Base-by-base conservation (phyloP, 805 yeast genomes). In the Torulaspora quercuum region DNA sequence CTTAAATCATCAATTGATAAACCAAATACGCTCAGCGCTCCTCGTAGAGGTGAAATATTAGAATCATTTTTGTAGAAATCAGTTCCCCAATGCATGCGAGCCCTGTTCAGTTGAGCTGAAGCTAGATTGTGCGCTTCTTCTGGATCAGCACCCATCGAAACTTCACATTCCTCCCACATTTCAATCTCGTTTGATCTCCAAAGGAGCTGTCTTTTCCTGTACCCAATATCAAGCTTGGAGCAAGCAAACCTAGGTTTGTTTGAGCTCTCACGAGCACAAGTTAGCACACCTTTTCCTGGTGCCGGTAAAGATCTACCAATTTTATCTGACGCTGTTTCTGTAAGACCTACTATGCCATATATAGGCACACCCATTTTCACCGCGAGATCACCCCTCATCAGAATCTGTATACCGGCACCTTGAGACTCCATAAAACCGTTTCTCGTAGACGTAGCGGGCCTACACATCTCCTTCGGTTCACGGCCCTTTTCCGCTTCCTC, bases 401-500 rank as follows among this genome's bases (percentile, higher is more conserved):
- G 69, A 41, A 86, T 76, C 69, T 86, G 92, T 46, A 81, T 80
- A 72, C 95, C 95, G 26, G 95, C 75, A 67, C 95, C 95, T 62
- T 86, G 95, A 16, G 95, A 77, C 71, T 86, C 95, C 95, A 85
- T 85, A 69, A 86, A 86, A 40, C 95, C 95, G 49, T 76, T 70
- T 67, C 95, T 78, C 17, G 89, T 71, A 30, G 92, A 78, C 37
- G 95, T 83, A 42, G 94, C 72, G 34, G 95, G 95, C 61, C 95
- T 78, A 17, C 95, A 85, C 94, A 86, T 86, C 65, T 86, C 95
- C 30, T 75, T 69, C 37, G 95, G 95, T 32, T 90, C 80, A 66
- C 95, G 79, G 46, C 95, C 95, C 48, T 78, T 84, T 18, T 71
- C 83, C 45, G 77, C 61, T 65, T 86, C 95, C 30, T 73, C 78